A percentile compares a stretch with the other conserved stretches of the same genome.
phyloP scores from a whole-genome alignment of 352 stramenopile species.

The Phytophthora citrophthora region DNA sequence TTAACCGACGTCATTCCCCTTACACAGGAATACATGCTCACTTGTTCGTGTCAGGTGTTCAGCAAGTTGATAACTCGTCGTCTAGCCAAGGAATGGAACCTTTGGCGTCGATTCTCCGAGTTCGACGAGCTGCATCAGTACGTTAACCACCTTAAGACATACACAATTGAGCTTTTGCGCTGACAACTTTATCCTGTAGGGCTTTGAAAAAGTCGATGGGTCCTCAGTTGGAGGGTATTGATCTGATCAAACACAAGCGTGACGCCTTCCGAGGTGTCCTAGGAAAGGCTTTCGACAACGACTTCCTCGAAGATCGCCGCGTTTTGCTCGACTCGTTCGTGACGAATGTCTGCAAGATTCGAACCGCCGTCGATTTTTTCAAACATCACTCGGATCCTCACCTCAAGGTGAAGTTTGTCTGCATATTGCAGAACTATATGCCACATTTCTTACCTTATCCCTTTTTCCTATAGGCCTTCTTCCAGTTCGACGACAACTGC shows the following conservation, averaged over 20 bases:
- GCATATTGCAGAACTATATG: background rate
- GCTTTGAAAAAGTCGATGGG: conserved; percentile 53
- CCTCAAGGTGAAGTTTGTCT: background rate
- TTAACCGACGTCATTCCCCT: too few relatives aligned
- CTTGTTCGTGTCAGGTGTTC: conserved; percentile 63
- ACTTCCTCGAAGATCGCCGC: conserved; percentile 65
- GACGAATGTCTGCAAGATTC: conserved; percentile 47
- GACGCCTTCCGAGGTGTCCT: conserved; percentile 58
- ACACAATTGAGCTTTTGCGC: background rate
- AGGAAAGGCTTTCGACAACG: conserved; percentile 54
- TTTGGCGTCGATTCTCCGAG: conserved; percentile 74
- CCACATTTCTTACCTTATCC: background rate
- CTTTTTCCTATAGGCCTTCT: conserved; percentile 42
- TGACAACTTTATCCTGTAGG: conserved; percentile 25
- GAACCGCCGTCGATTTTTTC: conserved; percentile 62
- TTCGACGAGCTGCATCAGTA: conserved; percentile 69
- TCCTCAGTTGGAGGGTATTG: conserved; percentile 47
- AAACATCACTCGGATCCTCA: conserved; percentile 47
- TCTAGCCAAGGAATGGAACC: conserved; percentile 62
- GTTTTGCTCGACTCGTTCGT: conserved; percentile 65
- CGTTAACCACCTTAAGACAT: background rate
- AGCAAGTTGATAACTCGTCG: conserved; percentile 51
- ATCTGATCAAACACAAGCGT: conserved; percentile 61
- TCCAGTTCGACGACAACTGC: conserved; percentile 71
- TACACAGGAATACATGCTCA: conserved; percentile 68